phyloP scores from a whole-genome alignment of 2,329 filamentous ascomycete genomes.

The Diaporthe ilicicola region DNA sequence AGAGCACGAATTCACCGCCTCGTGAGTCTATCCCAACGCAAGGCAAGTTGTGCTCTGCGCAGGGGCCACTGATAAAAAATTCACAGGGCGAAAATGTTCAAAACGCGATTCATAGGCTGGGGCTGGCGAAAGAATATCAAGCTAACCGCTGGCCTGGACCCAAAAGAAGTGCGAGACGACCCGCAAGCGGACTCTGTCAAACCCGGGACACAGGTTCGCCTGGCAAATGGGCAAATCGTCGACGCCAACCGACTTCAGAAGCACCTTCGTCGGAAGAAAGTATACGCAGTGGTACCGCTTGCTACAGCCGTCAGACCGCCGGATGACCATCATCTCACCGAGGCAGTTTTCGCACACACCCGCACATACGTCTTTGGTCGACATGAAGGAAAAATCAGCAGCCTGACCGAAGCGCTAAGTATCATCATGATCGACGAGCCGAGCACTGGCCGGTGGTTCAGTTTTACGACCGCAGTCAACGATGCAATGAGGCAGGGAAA shows the following conservation, averaged over 20 bases:
- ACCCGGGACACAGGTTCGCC: constrained; percentile 1
- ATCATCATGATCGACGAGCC: background rate
- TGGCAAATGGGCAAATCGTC: constrained; percentile 16
- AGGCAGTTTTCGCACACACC: constrained; percentile 19
- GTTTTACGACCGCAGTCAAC: background rate
- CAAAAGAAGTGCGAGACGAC: background rate
- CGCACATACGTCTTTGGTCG: constrained; percentile 15
- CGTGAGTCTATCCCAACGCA: background rate
- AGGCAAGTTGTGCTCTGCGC: no score
- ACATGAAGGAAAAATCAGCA: background rate
- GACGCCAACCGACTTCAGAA: background rate
- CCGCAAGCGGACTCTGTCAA: background rate
- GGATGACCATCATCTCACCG: constrained; percentile 1
- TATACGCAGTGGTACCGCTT: background rate
- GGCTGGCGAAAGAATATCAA: constrained; percentile 28
- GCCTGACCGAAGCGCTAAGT: background rate
- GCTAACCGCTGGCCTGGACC: background rate
- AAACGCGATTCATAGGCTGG: constrained; percentile 10
- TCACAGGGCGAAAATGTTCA: constrained; percentile 3
- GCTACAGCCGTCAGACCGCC: background rate
- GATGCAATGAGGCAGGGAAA: background rate
- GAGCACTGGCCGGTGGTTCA: constrained; percentile 10
- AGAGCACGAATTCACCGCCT: background rate
- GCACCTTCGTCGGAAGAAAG: constrained; percentile 15
- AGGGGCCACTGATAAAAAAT: background rate